A percentile compares a stretch with the other conserved stretches of the same genome.
Evolutionary conservation across 805 yeast genomes (phyloP).

Genomic region (Candida suzukii): DNA sequence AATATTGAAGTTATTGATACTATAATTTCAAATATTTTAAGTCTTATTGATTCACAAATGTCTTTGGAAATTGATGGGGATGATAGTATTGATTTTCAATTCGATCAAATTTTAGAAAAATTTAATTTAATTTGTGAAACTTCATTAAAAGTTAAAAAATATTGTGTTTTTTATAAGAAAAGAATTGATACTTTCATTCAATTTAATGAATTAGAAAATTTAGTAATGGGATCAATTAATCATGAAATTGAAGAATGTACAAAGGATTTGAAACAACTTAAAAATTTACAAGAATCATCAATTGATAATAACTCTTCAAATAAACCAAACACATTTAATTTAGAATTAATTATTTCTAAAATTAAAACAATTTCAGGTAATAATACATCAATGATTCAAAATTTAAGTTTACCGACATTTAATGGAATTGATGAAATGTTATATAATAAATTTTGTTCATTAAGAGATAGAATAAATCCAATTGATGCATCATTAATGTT

Average conservation of each 20-base stretch:
- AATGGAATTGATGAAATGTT: constrained; percentile 30
- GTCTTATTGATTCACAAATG: constrained; percentile 25
- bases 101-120: constrained; percentile 18
- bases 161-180: constrained; percentile 21
- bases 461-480: constrained; percentile 41
- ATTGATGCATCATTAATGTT: constrained; percentile 44
- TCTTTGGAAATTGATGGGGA: constrained; percentile 1
- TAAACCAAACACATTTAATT: constrained; percentile 26
- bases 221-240: constrained; percentile 35
- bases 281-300: constrained; percentile 30
- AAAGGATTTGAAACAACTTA: constrained; percentile 28
- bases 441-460: constrained; percentile 32
- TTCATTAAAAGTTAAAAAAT: constrained; percentile 18
- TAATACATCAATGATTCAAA: constrained; percentile 1
- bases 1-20: constrained; percentile 28
- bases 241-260: constrained; percentile 31
- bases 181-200: constrained; percentile 34
- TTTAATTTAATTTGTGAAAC: constrained; percentile 27
- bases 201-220: constrained; percentile 34
- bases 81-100: constrained; percentile 4
- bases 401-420: constrained; percentile 31
- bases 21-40: constrained; percentile 26
- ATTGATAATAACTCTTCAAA: constrained; percentile 29
- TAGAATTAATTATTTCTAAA: constrained; percentile 26
- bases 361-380: constrained; percentile 11